Base-by-base conservation (phyloP, 306 rosid genomes). In the Quercus alba region DNA sequence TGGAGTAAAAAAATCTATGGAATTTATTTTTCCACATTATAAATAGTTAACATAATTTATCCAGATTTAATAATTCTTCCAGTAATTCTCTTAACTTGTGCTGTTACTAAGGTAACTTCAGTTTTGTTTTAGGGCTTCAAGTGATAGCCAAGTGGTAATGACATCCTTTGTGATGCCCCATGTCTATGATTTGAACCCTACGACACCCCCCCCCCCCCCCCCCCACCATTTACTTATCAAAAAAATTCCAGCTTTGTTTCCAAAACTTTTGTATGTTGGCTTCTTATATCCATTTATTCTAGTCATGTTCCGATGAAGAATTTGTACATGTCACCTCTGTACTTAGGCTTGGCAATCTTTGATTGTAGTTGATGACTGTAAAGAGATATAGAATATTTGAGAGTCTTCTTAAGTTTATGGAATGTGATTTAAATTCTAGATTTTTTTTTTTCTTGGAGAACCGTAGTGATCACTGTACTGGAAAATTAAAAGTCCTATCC, bases 381-480 rank as follows among this genome's bases (percentile, higher is more conserved):
- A 35, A 33, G 23, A 33, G 72, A 31, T 67, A 17, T 67, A 17
- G 72, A 67, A 67, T 5, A 33, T 18, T 19, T 4, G 19, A 13
- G 5, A 31, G 52, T 19, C 52, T 67, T 67, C 72, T 67, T 67
- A 67, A 31, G 52, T 31, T 49, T 75, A 31, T 74, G 56, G n/a
- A 71, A 28, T 74, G 28, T 35, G 41, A 72, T 63, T 57, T 23
- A 11, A 26, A 63, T 26, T 75, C 63, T 52, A 74, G 51, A 5
- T n/a, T 20, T 31, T 0, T 10, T 10, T 31, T 31, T 26, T 68
- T 69, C 54, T 30, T 55, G 21, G 33, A 21, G 62, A 55, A 77
- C 58, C 21, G 33, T 62, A 69, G 81, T 31, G 66, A 82, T 44
- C 38, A 56, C 78, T 51, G 52, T 78, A 68, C 15, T 52, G 63